These are phyloP conservation scores for Crinitomyces ghanaensis DNA, from an alignment of 805 yeast genomes.

Conservation along the genomic window DNA sequence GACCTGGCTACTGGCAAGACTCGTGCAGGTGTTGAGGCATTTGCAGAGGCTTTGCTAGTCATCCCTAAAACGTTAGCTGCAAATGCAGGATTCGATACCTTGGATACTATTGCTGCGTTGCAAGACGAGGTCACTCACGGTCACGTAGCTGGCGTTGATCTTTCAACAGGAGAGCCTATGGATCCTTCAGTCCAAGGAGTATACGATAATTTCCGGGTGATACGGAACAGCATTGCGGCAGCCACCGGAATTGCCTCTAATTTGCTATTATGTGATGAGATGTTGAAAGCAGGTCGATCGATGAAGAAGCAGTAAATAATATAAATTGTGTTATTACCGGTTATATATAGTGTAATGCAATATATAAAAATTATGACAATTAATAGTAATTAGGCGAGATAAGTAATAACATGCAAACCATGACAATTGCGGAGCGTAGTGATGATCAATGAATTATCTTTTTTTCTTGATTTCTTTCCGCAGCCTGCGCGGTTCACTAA, in stretches of 20 bases:
- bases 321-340: not conserved
- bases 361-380: too few relatives aligned
- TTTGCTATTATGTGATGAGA: constrained; percentile 85
- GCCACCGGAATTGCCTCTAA: constrained; percentile 94
- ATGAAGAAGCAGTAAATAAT: constrained; percentile 52
- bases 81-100: constrained; percentile 87
- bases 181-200: constrained; percentile 91
- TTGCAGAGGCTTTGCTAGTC: constrained; percentile 80
- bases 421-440: not conserved
- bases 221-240: constrained; percentile 83
- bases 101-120: constrained; percentile 78
- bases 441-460: not conserved
- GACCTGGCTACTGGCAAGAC: constrained; percentile 79
- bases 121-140: constrained; percentile 82
- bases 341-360: too few relatives aligned
- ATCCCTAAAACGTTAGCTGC: constrained; percentile 88
- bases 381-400: not conserved
- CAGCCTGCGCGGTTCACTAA: too few relatives aligned
- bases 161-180: constrained; percentile 87
- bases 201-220: constrained; percentile 92
- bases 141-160: constrained; percentile 79
- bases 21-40: constrained; percentile 85
- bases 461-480: not conserved
- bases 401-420: too few relatives aligned
- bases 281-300: constrained; percentile 92